Evolutionary conservation across 805 yeast genomes (phyloP).

Genomic region (Kluyveromyces siamensis): DNA sequence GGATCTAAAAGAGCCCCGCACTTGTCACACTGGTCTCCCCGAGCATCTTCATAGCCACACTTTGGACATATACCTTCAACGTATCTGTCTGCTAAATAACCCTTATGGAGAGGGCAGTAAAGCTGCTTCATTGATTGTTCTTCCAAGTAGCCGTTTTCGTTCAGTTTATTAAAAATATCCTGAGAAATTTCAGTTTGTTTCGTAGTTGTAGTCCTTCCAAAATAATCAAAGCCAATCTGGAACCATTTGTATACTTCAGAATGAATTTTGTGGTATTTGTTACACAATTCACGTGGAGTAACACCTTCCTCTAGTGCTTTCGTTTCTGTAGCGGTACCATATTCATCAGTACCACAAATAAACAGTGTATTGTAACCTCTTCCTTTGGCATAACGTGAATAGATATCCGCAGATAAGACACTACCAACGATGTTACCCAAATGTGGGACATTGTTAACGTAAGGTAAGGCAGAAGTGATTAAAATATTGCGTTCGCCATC

Average conservation of each 20-base stretch:
- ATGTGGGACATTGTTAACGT: conserved; percentile 97
- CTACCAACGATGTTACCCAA: conserved; percentile 95
- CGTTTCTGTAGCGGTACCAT: conserved; percentile 99
- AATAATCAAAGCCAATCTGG: conserved; percentile 86
- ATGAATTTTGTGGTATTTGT: conserved; percentile 81
- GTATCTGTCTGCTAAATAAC: conserved; percentile 90
- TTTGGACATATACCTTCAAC: conserved; percentile 97
- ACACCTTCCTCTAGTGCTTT: conserved; percentile 92
- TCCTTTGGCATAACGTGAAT: conserved; percentile 79
- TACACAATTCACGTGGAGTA: conserved; percentile 83
- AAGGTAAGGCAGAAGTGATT: conserved; percentile 94
- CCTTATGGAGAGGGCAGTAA: conserved; percentile 83
- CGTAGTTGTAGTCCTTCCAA: conserved; percentile 92
- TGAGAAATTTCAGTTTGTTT: conserved; percentile 93
- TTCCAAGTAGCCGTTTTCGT: conserved; percentile 72
- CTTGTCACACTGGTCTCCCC: conserved; percentile 98
- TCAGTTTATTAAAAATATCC: conserved; percentile 71
- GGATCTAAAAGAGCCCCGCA: conserved; percentile 90
- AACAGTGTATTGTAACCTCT: conserved; percentile 81
- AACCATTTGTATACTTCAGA: conserved; percentile 94
- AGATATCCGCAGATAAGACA: conserved; percentile 90
- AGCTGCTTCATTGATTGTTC: conserved; percentile 84
- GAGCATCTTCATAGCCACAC: conserved; percentile 91
- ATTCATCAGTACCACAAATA: conserved; percentile 97
- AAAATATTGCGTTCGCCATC: conserved; percentile 69